phyloP scores from a whole-genome alignment of 2,329 filamentous ascomycete genomes.

The Sarocladium oryzae region DNA sequence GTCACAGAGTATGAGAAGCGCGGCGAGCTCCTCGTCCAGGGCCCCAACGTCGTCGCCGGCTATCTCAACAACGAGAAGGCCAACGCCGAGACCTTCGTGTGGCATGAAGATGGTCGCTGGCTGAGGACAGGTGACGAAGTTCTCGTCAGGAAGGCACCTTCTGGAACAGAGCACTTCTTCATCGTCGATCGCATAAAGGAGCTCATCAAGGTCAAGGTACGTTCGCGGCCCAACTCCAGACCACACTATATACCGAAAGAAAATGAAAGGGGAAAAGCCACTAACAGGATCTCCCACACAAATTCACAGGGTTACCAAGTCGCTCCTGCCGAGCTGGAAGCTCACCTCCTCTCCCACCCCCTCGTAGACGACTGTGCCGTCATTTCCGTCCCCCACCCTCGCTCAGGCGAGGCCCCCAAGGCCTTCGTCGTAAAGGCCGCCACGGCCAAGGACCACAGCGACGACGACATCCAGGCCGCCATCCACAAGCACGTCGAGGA shows the following conservation, averaged over 20 bases:
- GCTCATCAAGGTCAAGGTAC: conserved; percentile 44
- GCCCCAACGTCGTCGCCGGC: conserved; percentile 64
- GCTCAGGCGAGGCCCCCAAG: conserved; percentile 59
- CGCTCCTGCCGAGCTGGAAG: conserved; percentile 75
- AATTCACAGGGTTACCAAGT: conserved; percentile 63
- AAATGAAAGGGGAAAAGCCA: too few species aligned
- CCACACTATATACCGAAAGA: neutral
- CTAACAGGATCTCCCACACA: too few species aligned
- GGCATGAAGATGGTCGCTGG: conserved; percentile 56
- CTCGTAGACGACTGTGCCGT: conserved; percentile 73
- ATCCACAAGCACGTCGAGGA: conserved; percentile 48
- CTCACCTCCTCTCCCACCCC: conserved; percentile 68
- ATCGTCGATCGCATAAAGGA: conserved; percentile 63
- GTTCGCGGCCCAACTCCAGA: neutral
- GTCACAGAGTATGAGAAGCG: conserved; percentile 57
- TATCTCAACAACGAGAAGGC: conserved; percentile 77
- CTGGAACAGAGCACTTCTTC: conserved; percentile 67
- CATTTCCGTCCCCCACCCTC: conserved; percentile 62
- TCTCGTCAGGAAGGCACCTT: conserved; percentile 51
- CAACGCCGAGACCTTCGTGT: conserved; percentile 63
- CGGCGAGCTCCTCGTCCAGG: conserved; percentile 69
- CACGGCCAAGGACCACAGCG: conserved; percentile 20
- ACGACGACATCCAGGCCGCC: conserved; percentile 34
- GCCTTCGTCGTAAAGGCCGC: conserved; percentile 58
- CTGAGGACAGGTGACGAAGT: conserved; percentile 77